phyloP scores from a whole-genome alignment of 2,329 filamentous ascomycete species.

The Phaeosphaeriaceae sp. region DNA sequence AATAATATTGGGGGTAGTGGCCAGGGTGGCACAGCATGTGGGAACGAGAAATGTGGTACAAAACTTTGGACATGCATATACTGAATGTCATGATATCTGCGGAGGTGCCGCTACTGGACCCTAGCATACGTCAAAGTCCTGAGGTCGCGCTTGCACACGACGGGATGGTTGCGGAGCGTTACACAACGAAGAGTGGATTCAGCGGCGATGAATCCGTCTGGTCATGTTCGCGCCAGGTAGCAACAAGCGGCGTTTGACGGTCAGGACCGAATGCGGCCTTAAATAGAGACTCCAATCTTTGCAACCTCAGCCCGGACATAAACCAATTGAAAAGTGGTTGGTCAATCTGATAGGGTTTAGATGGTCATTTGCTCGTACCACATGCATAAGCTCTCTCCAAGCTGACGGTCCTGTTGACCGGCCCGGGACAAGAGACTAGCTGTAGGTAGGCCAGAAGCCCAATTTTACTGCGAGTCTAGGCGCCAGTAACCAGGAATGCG shows the following conservation, averaged over 20 bases:
- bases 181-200: constrained; percentile 32
- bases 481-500: constrained; percentile 36
- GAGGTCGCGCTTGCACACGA: constrained; percentile 34
- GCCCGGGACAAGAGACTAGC: constrained; percentile 23
- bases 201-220: constrained; percentile 26
- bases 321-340: neutral
- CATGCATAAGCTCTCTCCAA: constrained; percentile 19
- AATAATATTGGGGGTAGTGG: constrained; percentile 38
- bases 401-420: constrained; percentile 32
- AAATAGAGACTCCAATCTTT: constrained; percentile 17
- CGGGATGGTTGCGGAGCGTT: constrained; percentile 31
- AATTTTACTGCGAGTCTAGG: constrained; percentile 9
- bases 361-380: constrained; percentile 17
- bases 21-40: constrained; percentile 41
- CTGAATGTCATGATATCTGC: constrained; percentile 24
- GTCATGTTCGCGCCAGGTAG: constrained; percentile 13
- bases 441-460: constrained; percentile 16
- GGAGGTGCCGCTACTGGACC: constrained; percentile 29
- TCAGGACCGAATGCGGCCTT: constrained; percentile 12
- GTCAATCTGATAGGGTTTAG: constrained; percentile 18
- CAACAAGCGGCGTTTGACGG: constrained; percentile 12
- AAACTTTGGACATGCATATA: constrained; percentile 34
- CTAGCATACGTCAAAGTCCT: constrained; percentile 16
- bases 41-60: constrained; percentile 37
- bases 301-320: constrained; percentile 12